Evolutionary conservation across 805 yeast genomes (phyloP).

Genomic region (Osmozyma mogii): DNA sequence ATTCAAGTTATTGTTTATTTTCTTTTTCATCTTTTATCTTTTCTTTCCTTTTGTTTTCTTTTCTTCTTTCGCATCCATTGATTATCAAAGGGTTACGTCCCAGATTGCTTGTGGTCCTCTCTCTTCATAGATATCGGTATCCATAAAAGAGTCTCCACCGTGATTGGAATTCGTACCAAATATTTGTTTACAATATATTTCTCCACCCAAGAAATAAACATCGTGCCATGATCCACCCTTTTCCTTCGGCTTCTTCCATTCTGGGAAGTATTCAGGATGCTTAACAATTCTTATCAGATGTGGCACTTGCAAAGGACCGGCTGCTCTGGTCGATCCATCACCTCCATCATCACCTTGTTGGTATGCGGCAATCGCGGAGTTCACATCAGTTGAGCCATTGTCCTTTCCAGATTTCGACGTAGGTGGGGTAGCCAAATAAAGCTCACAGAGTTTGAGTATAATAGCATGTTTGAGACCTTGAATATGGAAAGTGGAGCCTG

Average conservation of each 20-base stretch:
- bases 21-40: too few relatives aligned
- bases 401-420: conserved; percentile 18
- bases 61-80: too few relatives aligned
- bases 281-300: conserved; percentile 60
- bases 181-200: conserved; percentile 79
- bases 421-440: conserved; percentile 40
- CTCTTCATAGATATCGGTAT: conserved; percentile 64
- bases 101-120: conserved; percentile 79
- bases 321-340: conserved; percentile 15
- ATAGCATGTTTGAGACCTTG: conserved; percentile 72
- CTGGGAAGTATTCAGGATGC: conserved; percentile 88
- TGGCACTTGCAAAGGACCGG: conserved; percentile 60
- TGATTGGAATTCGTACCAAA: conserved; percentile 53
- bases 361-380: conserved; percentile 33
- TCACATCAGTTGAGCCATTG: conserved; percentile 21
- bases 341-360: conserved; percentile 34
- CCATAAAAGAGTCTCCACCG: conserved; percentile 54
- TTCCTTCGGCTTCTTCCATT: conserved; percentile 65
- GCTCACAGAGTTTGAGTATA: conserved; percentile 46
- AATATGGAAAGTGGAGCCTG: conserved; percentile 72
- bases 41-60: not conserved
- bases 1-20: not conserved
- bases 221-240: conserved; percentile 60
- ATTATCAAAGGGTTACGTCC: conserved; percentile 37
- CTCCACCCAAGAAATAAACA: conserved; percentile 75